Percentiles rank a stretch among this genome's conserved stretches.
Conservation (phyloP, 805 yeast genomes). For the Hanseniaspora thailandica region DNA sequence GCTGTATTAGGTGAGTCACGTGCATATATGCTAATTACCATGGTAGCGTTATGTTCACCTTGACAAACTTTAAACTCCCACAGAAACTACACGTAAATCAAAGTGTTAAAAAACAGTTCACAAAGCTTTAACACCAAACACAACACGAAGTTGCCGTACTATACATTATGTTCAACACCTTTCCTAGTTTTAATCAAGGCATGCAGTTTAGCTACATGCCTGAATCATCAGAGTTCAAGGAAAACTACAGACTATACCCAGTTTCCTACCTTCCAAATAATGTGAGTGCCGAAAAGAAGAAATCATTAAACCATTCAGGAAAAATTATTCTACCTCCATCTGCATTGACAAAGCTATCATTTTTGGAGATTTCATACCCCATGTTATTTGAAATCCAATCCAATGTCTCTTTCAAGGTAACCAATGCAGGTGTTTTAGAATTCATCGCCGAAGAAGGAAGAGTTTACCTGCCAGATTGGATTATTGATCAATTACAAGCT, state of each 20-base stretch:
- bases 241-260: slow-evolving; percentile 85
- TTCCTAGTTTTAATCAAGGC: slow-evolving; percentile 29
- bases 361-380: slow-evolving; percentile 87
- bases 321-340: slow-evolving; percentile 91
- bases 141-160: background rate
- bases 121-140: background rate
- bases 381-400: slow-evolving; percentile 78
- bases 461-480: slow-evolving; percentile 91
- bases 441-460: slow-evolving; percentile 97
- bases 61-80: background rate
- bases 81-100: background rate
- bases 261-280: slow-evolving; percentile 57
- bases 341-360: slow-evolving; percentile 75
- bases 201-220: slow-evolving; percentile 26
- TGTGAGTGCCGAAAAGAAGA: slow-evolving; percentile 37
- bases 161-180: slow-evolving; percentile 24
- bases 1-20: too few species aligned
- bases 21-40: background rate
- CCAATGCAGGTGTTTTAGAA: slow-evolving; percentile 92
- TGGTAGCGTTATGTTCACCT: background rate
- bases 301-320: slow-evolving; percentile 84
- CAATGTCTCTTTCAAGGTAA: slow-evolving; percentile 45
- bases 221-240: slow-evolving; percentile 50
- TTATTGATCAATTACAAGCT: slow-evolving; percentile 64
- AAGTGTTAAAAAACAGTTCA: too few species aligned